Evolutionary conservation across 495 filamentous ascomycete species (phyloP).

Genomic region (Neohortaea acidophila): DNA sequence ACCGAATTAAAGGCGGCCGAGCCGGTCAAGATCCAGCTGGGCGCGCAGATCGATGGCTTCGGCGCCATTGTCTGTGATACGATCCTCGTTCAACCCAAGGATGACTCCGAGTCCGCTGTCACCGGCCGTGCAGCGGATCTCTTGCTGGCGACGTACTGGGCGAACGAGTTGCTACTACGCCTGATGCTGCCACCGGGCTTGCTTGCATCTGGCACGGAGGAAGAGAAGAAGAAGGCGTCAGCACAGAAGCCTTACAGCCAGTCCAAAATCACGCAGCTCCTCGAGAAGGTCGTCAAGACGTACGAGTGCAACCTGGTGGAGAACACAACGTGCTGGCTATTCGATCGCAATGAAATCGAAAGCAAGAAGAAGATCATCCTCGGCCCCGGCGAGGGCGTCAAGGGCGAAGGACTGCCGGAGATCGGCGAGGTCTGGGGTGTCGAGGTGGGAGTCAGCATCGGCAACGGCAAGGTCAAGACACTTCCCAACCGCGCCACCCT

Average conservation of each 20-base stretch:
- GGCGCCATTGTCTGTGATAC: conserved; percentile 93
- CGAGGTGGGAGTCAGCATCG: conserved; percentile 81
- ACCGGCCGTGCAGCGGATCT: conserved; percentile 69
- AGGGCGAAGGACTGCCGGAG: conserved; percentile 81
- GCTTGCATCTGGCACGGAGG: conserved; percentile 66
- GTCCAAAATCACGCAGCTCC: conserved; percentile 62
- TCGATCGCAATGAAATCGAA: conserved; percentile 94
- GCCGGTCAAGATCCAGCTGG: conserved; percentile 87
- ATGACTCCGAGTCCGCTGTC: conserved; percentile 41
- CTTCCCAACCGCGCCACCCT: conserved; percentile 75
- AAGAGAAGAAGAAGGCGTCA: conserved; percentile 85
- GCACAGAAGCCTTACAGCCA: conserved; percentile 60
- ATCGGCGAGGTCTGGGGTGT: conserved; percentile 96
- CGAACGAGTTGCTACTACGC: conserved; percentile 83
- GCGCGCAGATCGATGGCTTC: conserved; percentile 95
- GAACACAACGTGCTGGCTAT: conserved; percentile 92
- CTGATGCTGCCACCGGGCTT: conserved; percentile 82
- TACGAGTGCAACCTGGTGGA: conserved; percentile 91
- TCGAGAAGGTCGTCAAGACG: conserved; percentile 81
- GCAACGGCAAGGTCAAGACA: conserved; percentile 85
- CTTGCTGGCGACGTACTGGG: conserved; percentile 79
- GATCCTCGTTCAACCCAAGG: conserved; percentile 50
- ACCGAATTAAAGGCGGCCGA: conserved; percentile 67
- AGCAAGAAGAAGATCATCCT: conserved; percentile 96
- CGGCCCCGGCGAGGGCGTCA: conserved; percentile 66